Percentiles rank a stretch among this genome's conserved stretches.
These are phyloP conservation scores for Phytopythium aichiense DNA, from an alignment of 352 stramenopile genomes.

Conservation along the genomic window DNA sequence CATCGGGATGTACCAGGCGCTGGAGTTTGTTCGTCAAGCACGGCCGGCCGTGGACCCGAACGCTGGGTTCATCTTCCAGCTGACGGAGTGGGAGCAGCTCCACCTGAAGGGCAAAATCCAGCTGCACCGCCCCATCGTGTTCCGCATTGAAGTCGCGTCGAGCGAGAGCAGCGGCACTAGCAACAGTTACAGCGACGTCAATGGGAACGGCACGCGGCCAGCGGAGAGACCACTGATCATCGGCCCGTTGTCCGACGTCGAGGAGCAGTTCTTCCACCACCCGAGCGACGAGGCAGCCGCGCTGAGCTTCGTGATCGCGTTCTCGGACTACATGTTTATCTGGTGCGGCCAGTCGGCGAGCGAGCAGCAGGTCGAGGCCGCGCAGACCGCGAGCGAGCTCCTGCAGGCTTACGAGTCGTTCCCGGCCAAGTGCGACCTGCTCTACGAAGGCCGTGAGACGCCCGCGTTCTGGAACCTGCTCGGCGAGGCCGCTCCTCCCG, in stretches of 20 bases:
- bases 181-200: slow-evolving; percentile 19
- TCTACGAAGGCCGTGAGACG: slow-evolving; percentile 65
- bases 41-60: slow-evolving; percentile 82
- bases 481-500: slow-evolving; percentile 27
- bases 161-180: slow-evolving; percentile 25
- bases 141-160: slow-evolving; percentile 59
- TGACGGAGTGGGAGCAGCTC: slow-evolving; percentile 85
- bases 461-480: slow-evolving; percentile 71
- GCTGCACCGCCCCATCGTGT: slow-evolving; percentile 54
- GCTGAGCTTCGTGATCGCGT: slow-evolving; percentile 69
- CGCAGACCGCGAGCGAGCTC: slow-evolving; percentile 53
- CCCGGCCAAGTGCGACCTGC: slow-evolving; percentile 65
- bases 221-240: slow-evolving; percentile 53
- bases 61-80: slow-evolving; percentile 85
- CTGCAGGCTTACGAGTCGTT: slow-evolving; percentile 77
- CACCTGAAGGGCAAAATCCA: slow-evolving; percentile 43
- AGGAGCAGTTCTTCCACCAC: slow-evolving; percentile 48
- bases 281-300: slow-evolving; percentile 50
- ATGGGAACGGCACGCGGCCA: slow-evolving; percentile 14
- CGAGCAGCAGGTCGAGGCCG: slow-evolving; percentile 48
- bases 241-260: slow-evolving; percentile 44
- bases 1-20: slow-evolving; percentile 73
- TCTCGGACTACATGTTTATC: slow-evolving; percentile 72
- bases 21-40: slow-evolving; percentile 74
- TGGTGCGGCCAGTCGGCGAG: slow-evolving; percentile 68